phyloP scores from a whole-genome alignment of 768 basidiomycete species.

The Leccinum sublutescens region DNA sequence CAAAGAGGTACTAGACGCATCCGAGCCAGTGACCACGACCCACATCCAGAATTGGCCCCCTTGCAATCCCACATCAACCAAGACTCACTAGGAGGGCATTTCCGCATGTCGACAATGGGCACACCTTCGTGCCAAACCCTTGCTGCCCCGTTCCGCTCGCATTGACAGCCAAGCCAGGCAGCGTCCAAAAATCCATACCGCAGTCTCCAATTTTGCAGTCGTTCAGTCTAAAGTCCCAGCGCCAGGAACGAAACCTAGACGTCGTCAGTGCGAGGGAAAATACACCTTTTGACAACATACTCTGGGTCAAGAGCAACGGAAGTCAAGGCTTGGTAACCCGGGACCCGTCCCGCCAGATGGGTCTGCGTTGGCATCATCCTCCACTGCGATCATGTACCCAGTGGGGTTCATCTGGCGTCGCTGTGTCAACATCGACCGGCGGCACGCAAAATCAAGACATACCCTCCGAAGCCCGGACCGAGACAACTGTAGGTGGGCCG shows the following conservation, averaged over 20 bases:
- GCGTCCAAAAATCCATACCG: too few relatives aligned
- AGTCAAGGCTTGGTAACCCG: background rate
- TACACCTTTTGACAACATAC: background rate
- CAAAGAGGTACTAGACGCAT: background rate
- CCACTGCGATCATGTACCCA: background rate
- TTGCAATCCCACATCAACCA: background rate
- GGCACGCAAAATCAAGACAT: background rate
- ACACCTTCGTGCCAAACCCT: background rate
- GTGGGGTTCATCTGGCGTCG: background rate
- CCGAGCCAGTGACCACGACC: background rate
- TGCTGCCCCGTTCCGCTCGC: too few relatives aligned
- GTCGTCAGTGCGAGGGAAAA: background rate
- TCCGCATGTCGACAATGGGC: background rate
- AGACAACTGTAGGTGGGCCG: rapidly evolving
- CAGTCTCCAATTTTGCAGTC: too few relatives aligned
- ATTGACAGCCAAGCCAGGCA: too few relatives aligned
- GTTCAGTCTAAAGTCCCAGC: too few relatives aligned
- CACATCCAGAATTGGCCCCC: background rate
- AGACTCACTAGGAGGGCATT: background rate
- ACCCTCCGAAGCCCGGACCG: background rate
- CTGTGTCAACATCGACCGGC: background rate
- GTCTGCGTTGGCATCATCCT: background rate
- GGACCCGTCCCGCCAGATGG: background rate
- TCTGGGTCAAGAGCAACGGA: background rate
- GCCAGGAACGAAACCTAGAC: too few relatives aligned